These are phyloP conservation scores for Rosa multiflora DNA, from an alignment of 306 rosid genomes.

Conservation along the genomic window DNA sequence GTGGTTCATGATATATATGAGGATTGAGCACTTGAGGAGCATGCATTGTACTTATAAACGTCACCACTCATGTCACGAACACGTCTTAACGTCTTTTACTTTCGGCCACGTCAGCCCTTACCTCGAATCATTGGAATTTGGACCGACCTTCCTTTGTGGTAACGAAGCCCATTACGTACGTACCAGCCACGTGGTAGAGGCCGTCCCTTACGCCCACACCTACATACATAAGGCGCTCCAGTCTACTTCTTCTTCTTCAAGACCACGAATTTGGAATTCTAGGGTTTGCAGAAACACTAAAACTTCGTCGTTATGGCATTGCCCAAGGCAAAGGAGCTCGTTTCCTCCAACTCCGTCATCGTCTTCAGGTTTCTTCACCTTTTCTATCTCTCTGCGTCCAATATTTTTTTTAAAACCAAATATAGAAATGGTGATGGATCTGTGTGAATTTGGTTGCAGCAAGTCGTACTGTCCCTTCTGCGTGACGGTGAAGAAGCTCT, in stretches of 20 bases:
- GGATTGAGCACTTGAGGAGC: too few relatives aligned
- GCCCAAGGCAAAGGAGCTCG: conserved; percentile 78
- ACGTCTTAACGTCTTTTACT: not conserved
- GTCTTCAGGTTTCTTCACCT: conserved; percentile 62
- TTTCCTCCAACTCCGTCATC: conserved; percentile 59
- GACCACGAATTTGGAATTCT: not conserved
- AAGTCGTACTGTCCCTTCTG: conserved; percentile 17
- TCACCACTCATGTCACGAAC: not conserved
- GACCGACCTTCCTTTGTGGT: not conserved
- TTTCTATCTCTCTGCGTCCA: not conserved
- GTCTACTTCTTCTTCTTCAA: not conserved
- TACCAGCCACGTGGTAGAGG: not conserved
- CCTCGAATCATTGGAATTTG: not conserved
- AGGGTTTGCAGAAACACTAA: not conserved
- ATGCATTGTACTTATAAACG: not conserved
- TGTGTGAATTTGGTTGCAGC: conserved; percentile 15
- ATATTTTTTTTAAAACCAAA: not conserved
- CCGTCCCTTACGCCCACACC: not conserved
- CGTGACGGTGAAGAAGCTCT: conserved; percentile 17
- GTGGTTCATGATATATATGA: too few relatives aligned
- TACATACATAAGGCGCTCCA: not conserved
- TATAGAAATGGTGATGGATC: not conserved
- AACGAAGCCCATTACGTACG: not conserved
- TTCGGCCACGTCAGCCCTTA: not conserved
- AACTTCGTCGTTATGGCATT: conserved; percentile 52